Evolutionary conservation across 805 yeast species (phyloP).

Genomic region (Sugiyamaella mastotermitis): DNA sequence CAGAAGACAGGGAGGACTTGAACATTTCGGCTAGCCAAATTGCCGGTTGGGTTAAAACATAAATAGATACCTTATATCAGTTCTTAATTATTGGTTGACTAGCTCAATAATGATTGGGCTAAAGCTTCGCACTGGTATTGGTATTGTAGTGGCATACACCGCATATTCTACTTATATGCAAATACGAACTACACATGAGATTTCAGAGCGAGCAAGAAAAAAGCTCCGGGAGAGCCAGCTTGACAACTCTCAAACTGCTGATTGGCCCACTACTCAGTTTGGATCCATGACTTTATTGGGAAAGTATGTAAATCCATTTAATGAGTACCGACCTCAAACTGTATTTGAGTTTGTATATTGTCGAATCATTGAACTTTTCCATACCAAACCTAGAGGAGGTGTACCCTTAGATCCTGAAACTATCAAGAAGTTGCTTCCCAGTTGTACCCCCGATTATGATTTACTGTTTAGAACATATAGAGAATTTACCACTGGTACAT

Average conservation of each 20-base stretch:
- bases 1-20: no score
- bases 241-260: conserved; percentile 18
- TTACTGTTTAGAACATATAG: conserved; percentile 30
- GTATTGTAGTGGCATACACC: conserved; percentile 42
- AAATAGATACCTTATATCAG: no score
- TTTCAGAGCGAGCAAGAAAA: conserved; percentile 37
- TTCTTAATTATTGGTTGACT: neutral
- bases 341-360: conserved; percentile 76
- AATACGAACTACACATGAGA: conserved; percentile 46
- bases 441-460: conserved; percentile 50
- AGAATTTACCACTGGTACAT: conserved; percentile 6
- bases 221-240: conserved; percentile 20
- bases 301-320: conserved; percentile 83
- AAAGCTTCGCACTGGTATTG: conserved; percentile 15
- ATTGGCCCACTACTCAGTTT: conserved; percentile 30
- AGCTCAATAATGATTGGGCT: neutral
- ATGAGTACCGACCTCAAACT: conserved; percentile 85
- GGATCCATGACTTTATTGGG: conserved; percentile 57
- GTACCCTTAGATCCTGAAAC: conserved; percentile 44
- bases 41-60: no score
- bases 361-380: conserved; percentile 64
- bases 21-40: no score
- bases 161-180: conserved; percentile 61
- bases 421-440: conserved; percentile 54
- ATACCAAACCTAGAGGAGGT: conserved; percentile 52